Conservation (phyloP, 345 rosid genomes). For the Geranium rotundifolium region DNA sequence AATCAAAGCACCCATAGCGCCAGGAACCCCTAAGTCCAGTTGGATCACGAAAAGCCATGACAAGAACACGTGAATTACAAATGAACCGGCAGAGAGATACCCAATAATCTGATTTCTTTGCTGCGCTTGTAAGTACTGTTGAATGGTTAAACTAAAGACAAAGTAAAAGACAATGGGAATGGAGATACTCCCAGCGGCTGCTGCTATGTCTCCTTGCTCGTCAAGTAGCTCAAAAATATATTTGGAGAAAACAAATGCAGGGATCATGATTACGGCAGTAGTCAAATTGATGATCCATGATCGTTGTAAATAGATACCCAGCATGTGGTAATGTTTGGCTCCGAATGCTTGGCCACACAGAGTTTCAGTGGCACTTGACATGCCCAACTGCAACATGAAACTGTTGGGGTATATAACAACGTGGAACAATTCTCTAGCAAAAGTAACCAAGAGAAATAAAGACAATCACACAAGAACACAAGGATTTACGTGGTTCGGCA, state of each 20-base stretch:
- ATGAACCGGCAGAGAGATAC: constrained; percentile 19
- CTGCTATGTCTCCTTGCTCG: constrained; percentile 28
- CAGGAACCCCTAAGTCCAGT: constrained; percentile 34
- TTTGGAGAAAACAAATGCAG: constrained; percentile 28
- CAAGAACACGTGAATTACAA: constrained; percentile 23
- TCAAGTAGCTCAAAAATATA: constrained; percentile 34
- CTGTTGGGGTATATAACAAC: too few relatives aligned
- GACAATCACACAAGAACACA: too few relatives aligned
- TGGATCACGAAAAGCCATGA: constrained; percentile 34
- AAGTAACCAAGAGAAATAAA: too few relatives aligned
- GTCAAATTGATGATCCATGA: constrained; percentile 36
- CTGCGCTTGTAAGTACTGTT: constrained; percentile 49
- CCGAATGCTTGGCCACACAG: constrained; percentile 57
- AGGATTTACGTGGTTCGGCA: too few relatives aligned
- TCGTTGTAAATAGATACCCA: constrained; percentile 47
- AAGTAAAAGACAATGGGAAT: constrained; percentile 29
- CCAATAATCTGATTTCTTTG: constrained; percentile 37
- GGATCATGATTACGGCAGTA: constrained; percentile 26
- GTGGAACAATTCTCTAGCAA: too few relatives aligned
- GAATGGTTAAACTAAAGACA: constrained; percentile 34
- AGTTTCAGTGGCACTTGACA: constrained; percentile 9
- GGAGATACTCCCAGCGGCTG: constrained; percentile 28
- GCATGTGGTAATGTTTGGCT: constrained; percentile 49
- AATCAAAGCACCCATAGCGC: constrained; percentile 38
- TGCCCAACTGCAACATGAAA: constrained; percentile 31